Conservation (phyloP, 2,329 filamentous ascomycete genomes). For the Pseudogymnoascus sp. region DNA sequence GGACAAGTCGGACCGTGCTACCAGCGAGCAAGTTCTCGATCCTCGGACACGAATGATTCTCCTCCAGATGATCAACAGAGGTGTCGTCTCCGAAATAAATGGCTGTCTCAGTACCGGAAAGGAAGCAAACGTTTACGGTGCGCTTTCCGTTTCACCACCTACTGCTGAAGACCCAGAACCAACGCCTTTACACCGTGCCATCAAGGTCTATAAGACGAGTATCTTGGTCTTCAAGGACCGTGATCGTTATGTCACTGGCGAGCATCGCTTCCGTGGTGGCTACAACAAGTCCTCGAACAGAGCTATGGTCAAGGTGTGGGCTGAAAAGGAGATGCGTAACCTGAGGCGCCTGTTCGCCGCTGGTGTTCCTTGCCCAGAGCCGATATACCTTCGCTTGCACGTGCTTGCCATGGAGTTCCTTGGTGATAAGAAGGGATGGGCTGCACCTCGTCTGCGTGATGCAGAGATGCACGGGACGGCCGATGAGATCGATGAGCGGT, state of each 20-base stretch:
- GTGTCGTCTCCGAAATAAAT: constrained; percentile 82
- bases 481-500: constrained; percentile 62
- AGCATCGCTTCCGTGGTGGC: constrained; percentile 82
- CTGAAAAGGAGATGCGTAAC: constrained; percentile 97
- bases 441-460: constrained; percentile 82
- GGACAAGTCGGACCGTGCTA: constrained; percentile 89
- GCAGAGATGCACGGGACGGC: constrained; percentile 55
- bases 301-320: constrained; percentile 98
- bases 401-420: constrained; percentile 93
- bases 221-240: constrained; percentile 98
- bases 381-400: constrained; percentile 82
- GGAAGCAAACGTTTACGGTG: constrained; percentile 96
- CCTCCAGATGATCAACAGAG: constrained; percentile 89
- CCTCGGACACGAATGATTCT: constrained; percentile 91
- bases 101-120: constrained; percentile 95
- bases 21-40: constrained; percentile 89
- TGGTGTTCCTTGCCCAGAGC: constrained; percentile 84
- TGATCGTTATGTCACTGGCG: constrained; percentile 89
- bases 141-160: constrained; percentile 53
- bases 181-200: constrained; percentile 64
- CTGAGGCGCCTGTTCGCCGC: constrained; percentile 74
- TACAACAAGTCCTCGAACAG: constrained; percentile 93
- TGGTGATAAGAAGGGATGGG: constrained; percentile 77
- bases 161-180: constrained; percentile 42
- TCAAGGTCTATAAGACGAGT: constrained; percentile 98